Conservation (phyloP, 1,284 basidiomycete species). For the Ustilago vetiveriae region DNA sequence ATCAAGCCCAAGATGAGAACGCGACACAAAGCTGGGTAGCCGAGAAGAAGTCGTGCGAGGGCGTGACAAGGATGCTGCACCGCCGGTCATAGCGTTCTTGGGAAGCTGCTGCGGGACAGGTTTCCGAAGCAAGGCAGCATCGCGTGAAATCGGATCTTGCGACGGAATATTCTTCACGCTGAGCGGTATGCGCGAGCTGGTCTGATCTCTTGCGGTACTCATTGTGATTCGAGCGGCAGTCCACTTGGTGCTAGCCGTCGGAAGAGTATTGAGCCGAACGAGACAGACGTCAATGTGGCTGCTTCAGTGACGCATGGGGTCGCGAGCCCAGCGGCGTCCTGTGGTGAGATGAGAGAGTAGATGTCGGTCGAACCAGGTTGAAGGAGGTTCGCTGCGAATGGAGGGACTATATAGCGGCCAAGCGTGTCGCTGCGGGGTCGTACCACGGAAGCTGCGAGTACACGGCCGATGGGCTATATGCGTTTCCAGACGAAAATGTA, state of each 20-base stretch:
- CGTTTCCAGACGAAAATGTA: constrained; percentile 7
- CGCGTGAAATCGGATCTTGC: constrained; percentile 20
- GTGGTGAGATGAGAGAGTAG: background rate
- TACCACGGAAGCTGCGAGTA: too few relatives aligned
- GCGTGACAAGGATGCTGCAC: constrained; percentile 9
- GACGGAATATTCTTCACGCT: constrained; percentile 44
- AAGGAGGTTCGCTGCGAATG: too few relatives aligned
- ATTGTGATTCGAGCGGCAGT: constrained; percentile 12
- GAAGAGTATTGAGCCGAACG: constrained; percentile 9
- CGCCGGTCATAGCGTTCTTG: constrained; percentile 1
- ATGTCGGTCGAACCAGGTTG: background rate
- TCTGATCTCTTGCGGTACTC: constrained; percentile 33
- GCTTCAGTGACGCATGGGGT: constrained; percentile 18
- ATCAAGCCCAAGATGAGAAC: constrained; percentile 43
- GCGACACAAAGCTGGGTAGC: constrained; percentile 42
- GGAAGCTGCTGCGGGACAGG: constrained; percentile 16
- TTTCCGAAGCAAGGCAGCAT: constrained; percentile 26
- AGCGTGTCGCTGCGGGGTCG: too few relatives aligned
- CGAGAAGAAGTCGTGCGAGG: constrained; percentile 25
- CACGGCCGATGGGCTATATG: constrained; percentile 14
- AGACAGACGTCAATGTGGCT: constrained; percentile 1
- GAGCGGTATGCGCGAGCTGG: constrained; percentile 38
- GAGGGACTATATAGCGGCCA: too few relatives aligned
- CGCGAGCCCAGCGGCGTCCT: background rate
- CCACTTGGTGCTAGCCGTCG: constrained; percentile 1